Base-by-base conservation (phyloP, 805 yeast species). In the Cyberlindnera mississippiensis region DNA sequence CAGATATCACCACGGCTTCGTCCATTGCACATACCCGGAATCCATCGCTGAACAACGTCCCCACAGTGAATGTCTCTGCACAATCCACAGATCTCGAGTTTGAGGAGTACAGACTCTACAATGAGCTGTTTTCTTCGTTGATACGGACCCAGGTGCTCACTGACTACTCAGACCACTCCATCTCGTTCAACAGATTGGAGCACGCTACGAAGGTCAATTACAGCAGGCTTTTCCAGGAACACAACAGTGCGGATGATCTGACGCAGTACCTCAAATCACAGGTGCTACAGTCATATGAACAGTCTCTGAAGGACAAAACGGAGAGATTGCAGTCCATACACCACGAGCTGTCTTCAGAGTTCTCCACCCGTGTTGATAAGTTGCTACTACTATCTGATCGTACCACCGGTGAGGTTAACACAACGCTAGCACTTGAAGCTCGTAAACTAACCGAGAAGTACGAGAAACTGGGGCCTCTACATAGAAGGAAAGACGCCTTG, bases 381-480 rank as follows among this genome's bases (percentile, higher is more conserved):
- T 56, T 82, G 41, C 63, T 83, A 35, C 77, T 82, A 13, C 67
- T 71, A 28, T 77, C 84, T 38, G 89, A 83, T 61, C 66, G 90
- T 48, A 73, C 83, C 10, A 75, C 80, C 44, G 83, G 87, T 46
- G 90, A 82, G 53, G 77, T 84, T 40, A 84, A 80, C 57, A 83
- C 91, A 0, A 79, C 88, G 2, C 59, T 82, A 33, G 72, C 87
- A 10, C 61, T 84, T 45, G 82, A 80, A 49, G 63, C 83, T 22
- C 65, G 84, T 16, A 73, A 72, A 43, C 59, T 78, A 5, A 66
- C 66, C 41, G 85, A 80, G 57, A 63, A 65, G 37, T 52, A 71
- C 38, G 75, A 76, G 42, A 64, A 69, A 46, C 51, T 72, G 40
- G 62, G 67, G 2, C 41, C 60, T 4, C 59, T 55, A 28, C 57